phyloP scores from a whole-genome alignment of 805 yeast species.

The Yamadazyma kitorensis region DNA sequence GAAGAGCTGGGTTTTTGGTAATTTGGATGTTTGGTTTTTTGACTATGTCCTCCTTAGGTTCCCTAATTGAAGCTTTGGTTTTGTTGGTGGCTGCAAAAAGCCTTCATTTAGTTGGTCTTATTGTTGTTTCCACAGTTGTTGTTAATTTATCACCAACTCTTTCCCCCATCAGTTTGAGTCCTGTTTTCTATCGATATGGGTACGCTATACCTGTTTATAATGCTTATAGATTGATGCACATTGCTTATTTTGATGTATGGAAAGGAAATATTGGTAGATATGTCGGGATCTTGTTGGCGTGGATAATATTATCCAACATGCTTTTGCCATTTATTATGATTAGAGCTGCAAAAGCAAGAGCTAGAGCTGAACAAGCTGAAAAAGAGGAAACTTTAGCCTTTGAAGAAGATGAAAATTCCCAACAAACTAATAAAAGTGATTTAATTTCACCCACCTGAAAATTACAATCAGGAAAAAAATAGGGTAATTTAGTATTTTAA shows the following conservation, averaged over 20 bases:
- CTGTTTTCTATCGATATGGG: slow-evolving; percentile 26
- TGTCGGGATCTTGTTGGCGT: slow-evolving; percentile 28
- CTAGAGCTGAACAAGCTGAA: slow-evolving; percentile 10
- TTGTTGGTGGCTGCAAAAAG: slow-evolving; percentile 21
- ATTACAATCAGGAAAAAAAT: no score
- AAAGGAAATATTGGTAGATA: slow-evolving; percentile 33
- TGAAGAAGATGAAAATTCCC: neutral
- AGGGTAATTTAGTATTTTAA: no score
- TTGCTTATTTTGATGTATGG: slow-evolving; percentile 30
- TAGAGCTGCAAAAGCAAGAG: slow-evolving; percentile 15
- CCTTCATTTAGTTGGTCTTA: slow-evolving; percentile 27
- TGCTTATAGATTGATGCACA: slow-evolving; percentile 29
- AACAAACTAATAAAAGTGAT: no score
- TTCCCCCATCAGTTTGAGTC: slow-evolving; percentile 26
- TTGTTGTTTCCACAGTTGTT: slow-evolving; percentile 26
- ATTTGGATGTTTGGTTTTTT: slow-evolving; percentile 30
- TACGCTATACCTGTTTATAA: slow-evolving; percentile 27
- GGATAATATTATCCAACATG: slow-evolving; percentile 27
- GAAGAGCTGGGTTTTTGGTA: slow-evolving; percentile 31
- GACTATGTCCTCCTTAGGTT: slow-evolving; percentile 30
- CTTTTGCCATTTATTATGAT: slow-evolving; percentile 27
- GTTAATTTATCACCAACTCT: slow-evolving; percentile 29
- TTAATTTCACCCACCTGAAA: no score
- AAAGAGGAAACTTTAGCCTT: slow-evolving; percentile 2
- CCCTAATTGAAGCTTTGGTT: slow-evolving; percentile 26